Percentiles rank a stretch among this genome's conserved stretches.
Evolutionary conservation across 2,329 filamentous ascomycete species (phyloP).

Genomic region (Aspergillus luchuensis): DNA sequence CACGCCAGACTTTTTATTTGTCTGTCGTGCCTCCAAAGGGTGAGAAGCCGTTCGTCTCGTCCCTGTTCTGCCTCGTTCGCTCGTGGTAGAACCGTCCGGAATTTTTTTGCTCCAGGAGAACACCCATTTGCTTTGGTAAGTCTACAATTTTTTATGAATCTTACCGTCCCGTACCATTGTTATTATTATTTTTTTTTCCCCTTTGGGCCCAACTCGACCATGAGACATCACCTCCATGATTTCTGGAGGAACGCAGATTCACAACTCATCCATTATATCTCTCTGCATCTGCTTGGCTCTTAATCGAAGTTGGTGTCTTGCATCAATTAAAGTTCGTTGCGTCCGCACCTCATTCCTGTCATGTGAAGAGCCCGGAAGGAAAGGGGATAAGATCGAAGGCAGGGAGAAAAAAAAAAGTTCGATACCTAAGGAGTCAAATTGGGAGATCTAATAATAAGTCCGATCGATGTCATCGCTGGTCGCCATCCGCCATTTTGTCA

Average conservation of each 20-base stretch:
- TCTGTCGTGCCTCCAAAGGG: constrained; percentile 28
- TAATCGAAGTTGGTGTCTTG: neutral
- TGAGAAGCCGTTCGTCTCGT: constrained; percentile 21
- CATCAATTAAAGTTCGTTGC: constrained; percentile 1
- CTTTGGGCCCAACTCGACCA: neutral
- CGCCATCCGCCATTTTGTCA: constrained; percentile 14
- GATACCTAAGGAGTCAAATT: constrained; percentile 12
- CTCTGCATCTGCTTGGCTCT: neutral
- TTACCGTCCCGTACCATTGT: constrained; percentile 16
- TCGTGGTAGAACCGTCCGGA: constrained; percentile 36
- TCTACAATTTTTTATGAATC: constrained; percentile 1
- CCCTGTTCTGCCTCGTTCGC: constrained; percentile 34
- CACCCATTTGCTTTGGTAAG: constrained; percentile 33
- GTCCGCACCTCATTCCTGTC: neutral
- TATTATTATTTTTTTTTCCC: neutral
- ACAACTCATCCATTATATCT: neutral
- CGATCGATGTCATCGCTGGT: constrained; percentile 21
- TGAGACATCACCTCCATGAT: neutral
- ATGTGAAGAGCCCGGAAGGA: constrained; percentile 1
- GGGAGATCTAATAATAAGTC: constrained; percentile 9
- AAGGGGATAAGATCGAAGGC: constrained; percentile 2
- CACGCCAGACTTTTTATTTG: constrained; percentile 22
- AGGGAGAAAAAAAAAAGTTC: constrained; percentile 15
- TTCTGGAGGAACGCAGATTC: neutral
- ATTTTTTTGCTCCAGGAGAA: constrained; percentile 21